Conservation (phyloP, 2,329 filamentous ascomycete genomes). For the Parastagonospora nodorum region DNA sequence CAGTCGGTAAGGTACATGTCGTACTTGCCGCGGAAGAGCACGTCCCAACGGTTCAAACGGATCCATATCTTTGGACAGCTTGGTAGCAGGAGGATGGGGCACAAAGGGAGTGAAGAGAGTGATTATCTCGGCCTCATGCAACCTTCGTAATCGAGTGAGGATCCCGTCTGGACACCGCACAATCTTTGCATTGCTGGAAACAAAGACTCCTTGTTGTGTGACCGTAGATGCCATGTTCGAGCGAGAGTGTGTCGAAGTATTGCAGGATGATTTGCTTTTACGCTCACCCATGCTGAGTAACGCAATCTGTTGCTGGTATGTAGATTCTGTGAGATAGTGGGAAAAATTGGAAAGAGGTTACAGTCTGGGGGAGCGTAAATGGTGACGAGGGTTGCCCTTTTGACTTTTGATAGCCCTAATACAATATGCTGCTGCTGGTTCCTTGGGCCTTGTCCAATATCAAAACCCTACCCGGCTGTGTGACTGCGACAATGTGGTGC, state of each 20-base stretch:
- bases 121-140: conserved; percentile 48
- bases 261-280: conserved; percentile 22
- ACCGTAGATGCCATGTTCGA: conserved; percentile 22
- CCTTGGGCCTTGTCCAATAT: background rate
- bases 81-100: conserved; percentile 46
- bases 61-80: conserved; percentile 57
- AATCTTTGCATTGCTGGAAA: conserved; percentile 23
- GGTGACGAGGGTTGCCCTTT: conserved; percentile 8
- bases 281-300: conserved; percentile 29
- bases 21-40: conserved; percentile 64
- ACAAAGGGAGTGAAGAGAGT: conserved; percentile 61
- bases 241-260: conserved; percentile 11
- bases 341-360: background rate
- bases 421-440: no score
- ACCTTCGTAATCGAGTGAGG: conserved; percentile 35
- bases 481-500: conserved; percentile 12
- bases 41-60: conserved; percentile 75
- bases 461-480: conserved; percentile 6
- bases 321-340: background rate
- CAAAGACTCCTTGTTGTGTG: conserved; percentile 19
- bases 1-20: conserved; percentile 74
- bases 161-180: conserved; percentile 31
- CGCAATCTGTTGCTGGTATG: background rate
- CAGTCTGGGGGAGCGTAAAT: conserved; percentile 9
- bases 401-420: background rate